These are phyloP conservation scores for Prinsepia uniflora DNA, from an alignment of 306 rosid genomes.

Conservation along the genomic window DNA sequence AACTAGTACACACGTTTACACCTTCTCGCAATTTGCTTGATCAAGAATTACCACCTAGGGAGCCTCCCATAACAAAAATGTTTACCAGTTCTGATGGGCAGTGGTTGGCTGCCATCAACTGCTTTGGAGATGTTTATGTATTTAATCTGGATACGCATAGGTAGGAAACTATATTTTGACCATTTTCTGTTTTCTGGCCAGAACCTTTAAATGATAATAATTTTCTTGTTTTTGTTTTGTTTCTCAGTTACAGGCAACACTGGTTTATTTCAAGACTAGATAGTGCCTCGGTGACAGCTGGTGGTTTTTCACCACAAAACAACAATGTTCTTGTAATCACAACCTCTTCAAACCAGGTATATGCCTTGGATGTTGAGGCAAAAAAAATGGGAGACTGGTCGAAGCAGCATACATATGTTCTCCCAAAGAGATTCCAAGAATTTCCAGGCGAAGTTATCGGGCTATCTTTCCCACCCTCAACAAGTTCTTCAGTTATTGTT, in stretches of 20 bases:
- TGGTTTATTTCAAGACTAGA: slow-evolving; percentile 93
- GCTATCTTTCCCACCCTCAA: slow-evolving; percentile 74
- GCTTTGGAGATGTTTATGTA: slow-evolving; percentile 87
- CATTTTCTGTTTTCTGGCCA: not conserved
- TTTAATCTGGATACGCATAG: slow-evolving; percentile 80
- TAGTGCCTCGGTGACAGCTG: slow-evolving; percentile 91
- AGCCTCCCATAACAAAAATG: slow-evolving; percentile 93
- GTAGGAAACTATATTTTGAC: slow-evolving; percentile 29
- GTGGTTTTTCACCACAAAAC: slow-evolving; percentile 79
- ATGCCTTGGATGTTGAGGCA: slow-evolving; percentile 85
- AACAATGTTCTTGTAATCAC: slow-evolving; percentile 70
- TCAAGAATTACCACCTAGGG: slow-evolving; percentile 54
- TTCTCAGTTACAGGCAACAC: slow-evolving; percentile 56
- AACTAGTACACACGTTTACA: slow-evolving; percentile 61
- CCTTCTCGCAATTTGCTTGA: slow-evolving; percentile 56
- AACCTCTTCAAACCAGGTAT: slow-evolving; percentile 90
- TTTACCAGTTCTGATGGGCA: slow-evolving; percentile 89
- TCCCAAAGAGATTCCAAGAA: slow-evolving; percentile 80
- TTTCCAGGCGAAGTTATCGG: slow-evolving; percentile 99
- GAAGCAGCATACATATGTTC: slow-evolving; percentile 51
- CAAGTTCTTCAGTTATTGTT: slow-evolving; percentile 63
- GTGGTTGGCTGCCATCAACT: slow-evolving; percentile 97
- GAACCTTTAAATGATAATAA: not conserved
- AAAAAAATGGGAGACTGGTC: slow-evolving; percentile 92
- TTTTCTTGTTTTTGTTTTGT: no score